Conservation (phyloP, 495 filamentous ascomycete genomes). For the Penicillium fimorum region DNA sequence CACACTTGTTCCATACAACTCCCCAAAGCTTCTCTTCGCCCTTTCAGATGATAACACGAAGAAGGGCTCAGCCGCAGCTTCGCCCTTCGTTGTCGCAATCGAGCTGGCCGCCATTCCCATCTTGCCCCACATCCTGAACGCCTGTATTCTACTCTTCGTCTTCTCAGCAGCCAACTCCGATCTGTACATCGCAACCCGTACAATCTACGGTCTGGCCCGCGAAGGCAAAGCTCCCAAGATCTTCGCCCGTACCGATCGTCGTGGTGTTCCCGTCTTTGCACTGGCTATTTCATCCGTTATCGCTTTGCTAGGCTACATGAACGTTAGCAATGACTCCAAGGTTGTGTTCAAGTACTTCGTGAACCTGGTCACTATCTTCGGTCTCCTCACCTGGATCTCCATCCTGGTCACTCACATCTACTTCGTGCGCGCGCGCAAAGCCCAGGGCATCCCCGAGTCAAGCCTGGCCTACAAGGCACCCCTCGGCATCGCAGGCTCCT, state of each 20-base stretch:
- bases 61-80: slow-evolving; percentile 50
- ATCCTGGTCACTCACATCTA: slow-evolving; percentile 79
- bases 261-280: slow-evolving; percentile 73
- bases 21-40: slow-evolving; percentile 53
- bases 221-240: slow-evolving; percentile 74
- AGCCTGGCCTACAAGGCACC: slow-evolving; percentile 72
- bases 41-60: slow-evolving; percentile 18
- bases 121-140: slow-evolving; percentile 59
- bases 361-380: slow-evolving; percentile 78
- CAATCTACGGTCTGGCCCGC: slow-evolving; percentile 73
- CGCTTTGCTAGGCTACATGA: slow-evolving; percentile 72
- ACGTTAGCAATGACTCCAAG: slow-evolving; percentile 64
- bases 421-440: slow-evolving; percentile 72
- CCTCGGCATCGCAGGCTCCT: slow-evolving; percentile 66
- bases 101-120: slow-evolving; percentile 37
- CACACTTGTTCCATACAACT: slow-evolving; percentile 57
- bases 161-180: slow-evolving; percentile 74
- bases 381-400: slow-evolving; percentile 74
- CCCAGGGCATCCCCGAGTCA: slow-evolving; percentile 64
- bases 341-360: slow-evolving; percentile 82
- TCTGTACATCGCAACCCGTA: slow-evolving; percentile 77
- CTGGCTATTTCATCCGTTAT: slow-evolving; percentile 55
- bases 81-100: slow-evolving; percentile 64
- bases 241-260: slow-evolving; percentile 65
- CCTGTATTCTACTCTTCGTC: slow-evolving; percentile 73